Conservation (phyloP, 176 grass and related monocot species). For the Cenchrus fungigraminus region DNA sequence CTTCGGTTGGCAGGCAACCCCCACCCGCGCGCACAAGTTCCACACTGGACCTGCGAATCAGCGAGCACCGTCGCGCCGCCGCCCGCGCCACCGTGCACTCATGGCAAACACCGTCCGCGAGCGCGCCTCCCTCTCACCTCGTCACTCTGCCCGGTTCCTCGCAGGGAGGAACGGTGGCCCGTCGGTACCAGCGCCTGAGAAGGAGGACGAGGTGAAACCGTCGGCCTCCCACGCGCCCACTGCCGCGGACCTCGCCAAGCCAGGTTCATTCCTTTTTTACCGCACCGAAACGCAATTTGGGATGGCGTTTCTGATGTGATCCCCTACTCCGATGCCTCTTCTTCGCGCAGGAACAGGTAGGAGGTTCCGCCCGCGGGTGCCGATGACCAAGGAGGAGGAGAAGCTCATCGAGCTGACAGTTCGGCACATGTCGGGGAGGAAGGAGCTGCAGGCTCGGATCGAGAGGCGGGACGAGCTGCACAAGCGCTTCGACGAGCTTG, state of each 20-base stretch:
- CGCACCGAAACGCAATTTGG: background rate
- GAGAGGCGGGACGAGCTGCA: slow-evolving; percentile 4
- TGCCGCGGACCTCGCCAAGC: background rate
- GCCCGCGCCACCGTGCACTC: background rate
- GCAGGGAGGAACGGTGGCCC: background rate
- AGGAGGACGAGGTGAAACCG: background rate
- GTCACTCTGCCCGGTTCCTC: background rate
- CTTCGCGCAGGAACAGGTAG: background rate
- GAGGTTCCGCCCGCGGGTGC: background rate
- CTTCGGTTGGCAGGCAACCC: too few species aligned
- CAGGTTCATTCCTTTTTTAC: background rate
- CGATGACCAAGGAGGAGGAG: slow-evolving; percentile 23
- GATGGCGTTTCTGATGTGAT: background rate
- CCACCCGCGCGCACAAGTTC: too few species aligned
- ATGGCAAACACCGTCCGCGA: background rate
- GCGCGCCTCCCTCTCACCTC: too few species aligned
- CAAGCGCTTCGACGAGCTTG: background rate
- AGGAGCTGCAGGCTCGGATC: background rate
- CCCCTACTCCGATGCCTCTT: background rate
- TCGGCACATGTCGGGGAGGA: background rate
- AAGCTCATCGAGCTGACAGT: background rate
- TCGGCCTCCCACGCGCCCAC: background rate
- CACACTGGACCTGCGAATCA: too few species aligned
- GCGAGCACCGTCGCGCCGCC: too few species aligned
- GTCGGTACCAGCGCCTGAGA: background rate